Base-by-base conservation (phyloP, 345 rosid genomes). In the Syzygium grande region DNA sequence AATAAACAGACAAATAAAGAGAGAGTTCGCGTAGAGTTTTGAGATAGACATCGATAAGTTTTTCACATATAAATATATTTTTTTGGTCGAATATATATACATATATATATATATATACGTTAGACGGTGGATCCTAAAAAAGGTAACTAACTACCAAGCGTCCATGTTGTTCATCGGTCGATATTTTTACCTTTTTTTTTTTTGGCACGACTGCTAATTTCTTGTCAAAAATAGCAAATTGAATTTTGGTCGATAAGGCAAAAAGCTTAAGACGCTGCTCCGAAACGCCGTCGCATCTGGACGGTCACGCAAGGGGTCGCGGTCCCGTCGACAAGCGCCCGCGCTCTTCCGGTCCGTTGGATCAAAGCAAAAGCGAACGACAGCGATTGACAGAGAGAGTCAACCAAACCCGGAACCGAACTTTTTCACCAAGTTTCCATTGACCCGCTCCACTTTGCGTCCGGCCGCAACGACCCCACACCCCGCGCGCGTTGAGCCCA, bases 191-290 rank as follows among this genome's bases (percentile, higher is more conserved):
- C 5, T 7, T 55, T 29, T 65, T 65, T 7, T 1, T 34, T 17
- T 17, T 14, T 5, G 5, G 55, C 55, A 1, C 55, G 8, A 6
- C 55, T 1, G 7, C 6, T 52, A 16, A 16, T 52, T 52, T 52
- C 21, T 52, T 52, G 19, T 52, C 55, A 52, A 52, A 52, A 19
- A 43, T 43, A 43, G 46, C 46, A 43, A 41, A 43, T 6, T 43
- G 46, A 43, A 43, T 43, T 43, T 43, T 43, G 43, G 43, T 41
- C 6, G 43, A 41, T 41, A 41, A 41, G 43, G 43, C 43, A 41
- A 21, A 68, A 19, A 12, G 38, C 0, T 0, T 3, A 34, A 34
- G 23, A 34, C 3, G 1, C 12, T 30, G 6, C 3, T 5, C 23
- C 1, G 46, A 68, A 68, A 68, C 46, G 80, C 9, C 80, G 13